A percentile compares a stretch with the other conserved stretches of the same genome.
Evolutionary conservation across 345 rosid species (phyloP).

Genomic region (Boechera stricta): DNA sequence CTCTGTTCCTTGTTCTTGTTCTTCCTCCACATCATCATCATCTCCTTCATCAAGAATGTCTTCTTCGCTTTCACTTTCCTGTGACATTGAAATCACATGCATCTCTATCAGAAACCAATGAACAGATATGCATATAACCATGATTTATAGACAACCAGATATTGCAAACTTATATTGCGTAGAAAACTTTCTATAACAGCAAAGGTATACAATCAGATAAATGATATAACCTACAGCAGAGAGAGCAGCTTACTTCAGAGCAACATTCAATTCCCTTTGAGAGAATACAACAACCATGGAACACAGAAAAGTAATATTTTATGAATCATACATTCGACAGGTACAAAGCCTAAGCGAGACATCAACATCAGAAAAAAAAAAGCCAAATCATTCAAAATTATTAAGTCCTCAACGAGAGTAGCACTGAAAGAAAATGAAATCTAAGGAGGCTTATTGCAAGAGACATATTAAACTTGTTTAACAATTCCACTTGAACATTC

Average conservation of each 20-base stretch:
- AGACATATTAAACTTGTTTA: neutral
- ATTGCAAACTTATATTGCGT: neutral
- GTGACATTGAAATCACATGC: conserved; percentile 19
- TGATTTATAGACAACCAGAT: neutral
- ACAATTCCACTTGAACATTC: conserved; percentile 1
- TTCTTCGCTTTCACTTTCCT: conserved; percentile 92
- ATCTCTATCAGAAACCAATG: conserved; percentile 7
- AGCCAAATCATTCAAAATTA: neutral
- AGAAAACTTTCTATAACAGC: neutral
- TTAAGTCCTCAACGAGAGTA: neutral
- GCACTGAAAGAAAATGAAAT: conserved; percentile 9
- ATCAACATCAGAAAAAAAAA: conserved; percentile 8
- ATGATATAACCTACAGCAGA: neutral
- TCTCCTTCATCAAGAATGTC: conserved; percentile 69
- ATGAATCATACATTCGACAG: neutral
- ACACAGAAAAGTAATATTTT: neutral
- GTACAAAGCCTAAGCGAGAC: neutral
- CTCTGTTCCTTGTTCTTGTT: conserved; percentile 66
- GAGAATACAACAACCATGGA: neutral
- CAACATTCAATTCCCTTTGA: neutral
- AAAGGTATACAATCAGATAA: neutral
- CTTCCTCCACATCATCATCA: conserved; percentile 83
- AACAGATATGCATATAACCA: conserved; percentile 4
- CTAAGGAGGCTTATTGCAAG: neutral
- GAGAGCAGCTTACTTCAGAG: conserved; percentile 1